phyloP scores from a whole-genome alignment of 192 early-diverging fungal species.

The Thamnidium elegans region DNA sequence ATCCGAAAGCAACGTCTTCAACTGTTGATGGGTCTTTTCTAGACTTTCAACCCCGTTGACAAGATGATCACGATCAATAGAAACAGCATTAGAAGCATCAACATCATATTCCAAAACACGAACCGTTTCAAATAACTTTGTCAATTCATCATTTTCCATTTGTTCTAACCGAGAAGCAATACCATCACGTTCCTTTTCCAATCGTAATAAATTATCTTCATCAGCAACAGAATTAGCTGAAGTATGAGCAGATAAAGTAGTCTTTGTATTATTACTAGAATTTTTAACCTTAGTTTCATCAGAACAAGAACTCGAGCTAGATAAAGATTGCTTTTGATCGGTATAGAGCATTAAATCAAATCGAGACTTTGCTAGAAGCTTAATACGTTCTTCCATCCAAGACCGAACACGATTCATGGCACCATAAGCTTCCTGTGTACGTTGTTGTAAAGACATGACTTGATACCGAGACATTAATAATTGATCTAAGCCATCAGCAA shows the following conservation, averaged over 20 bases:
- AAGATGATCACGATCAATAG: slow-evolving; percentile 27
- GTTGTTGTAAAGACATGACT: slow-evolving; percentile 22
- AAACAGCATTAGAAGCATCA: slow-evolving; percentile 28
- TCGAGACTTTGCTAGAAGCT: slow-evolving; percentile 12
- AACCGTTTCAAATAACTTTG: slow-evolving; percentile 28
- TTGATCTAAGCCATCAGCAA: slow-evolving; percentile 27
- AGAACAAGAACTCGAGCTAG: too few relatives aligned
- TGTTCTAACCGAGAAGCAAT: slow-evolving; percentile 24
- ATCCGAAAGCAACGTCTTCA: slow-evolving; percentile 11
- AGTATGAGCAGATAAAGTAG: neutral
- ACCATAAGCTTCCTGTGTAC: slow-evolving; percentile 24
- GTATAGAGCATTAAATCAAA: slow-evolving; percentile 18
- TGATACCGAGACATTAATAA: slow-evolving; percentile 14
- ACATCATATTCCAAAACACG: slow-evolving; percentile 27
- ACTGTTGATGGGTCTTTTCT: slow-evolving; percentile 8
- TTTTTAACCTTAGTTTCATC: too few relatives aligned
- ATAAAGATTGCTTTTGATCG: neutral
- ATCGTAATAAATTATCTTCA: slow-evolving; percentile 26
- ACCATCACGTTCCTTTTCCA: slow-evolving; percentile 38
- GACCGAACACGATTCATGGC: slow-evolving; percentile 17
- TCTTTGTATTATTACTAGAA: neutral
- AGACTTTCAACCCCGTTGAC: slow-evolving; percentile 21
- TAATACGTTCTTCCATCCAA: slow-evolving; percentile 30
- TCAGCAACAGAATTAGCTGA: slow-evolving; percentile 1
- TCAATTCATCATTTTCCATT: slow-evolving; percentile 31